Evolutionary conservation across 2,329 filamentous ascomycete genomes (phyloP), one percentile per base, ranked within the genome.

Genomic region (Penicillium sclerotigenum): DNA sequence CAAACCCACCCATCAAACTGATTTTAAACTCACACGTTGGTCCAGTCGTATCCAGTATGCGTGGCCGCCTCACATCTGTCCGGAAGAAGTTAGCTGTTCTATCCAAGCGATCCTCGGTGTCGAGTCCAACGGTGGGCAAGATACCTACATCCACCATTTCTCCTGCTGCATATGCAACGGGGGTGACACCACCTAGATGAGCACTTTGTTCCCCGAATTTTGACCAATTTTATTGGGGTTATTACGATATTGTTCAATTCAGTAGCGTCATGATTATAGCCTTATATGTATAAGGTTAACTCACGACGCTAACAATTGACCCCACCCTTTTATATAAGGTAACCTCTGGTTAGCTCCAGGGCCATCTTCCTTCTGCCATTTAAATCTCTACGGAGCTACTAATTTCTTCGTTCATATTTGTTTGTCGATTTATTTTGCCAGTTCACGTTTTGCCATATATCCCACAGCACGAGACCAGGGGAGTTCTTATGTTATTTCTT

Each of bases 41-140:
- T 54, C 18, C 46, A 80, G 77, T 80, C 61, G 77, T 81, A 9
- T 71, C 75, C 20, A 79, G 79, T 59, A 81, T 81, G 66, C 78
- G 79, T 33, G 68, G 68, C 54, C 78, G 80, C 37, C 71, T 81
- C 34, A 63, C 72, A 14, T 72, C 77, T 55, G 70, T 81, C 36
- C 74, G 75, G 50, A 80, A 79, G 69, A 82, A 81, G 63, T 74
- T 80, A 50, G 70, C 75, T 18, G 59, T 78, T n/a, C 70, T 81
- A 45, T 70, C 77, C 11, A 79, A 79, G 59, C 75, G 78, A 59
- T 50, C 64, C 13, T 64, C 63, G 11, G 69, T 71, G 7, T 75
- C 77, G n/a, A 74, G 73, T 26, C 71, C 75, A 6, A 48, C 34
- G 18, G 67, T 67, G 41, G 65, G 65, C 49, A 71, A 71, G 56